Evolutionary conservation across 2,329 filamentous ascomycete genomes (phyloP), one percentile per base, ranked within the genome.

Genomic region (Colletotrichum magnum): DNA sequence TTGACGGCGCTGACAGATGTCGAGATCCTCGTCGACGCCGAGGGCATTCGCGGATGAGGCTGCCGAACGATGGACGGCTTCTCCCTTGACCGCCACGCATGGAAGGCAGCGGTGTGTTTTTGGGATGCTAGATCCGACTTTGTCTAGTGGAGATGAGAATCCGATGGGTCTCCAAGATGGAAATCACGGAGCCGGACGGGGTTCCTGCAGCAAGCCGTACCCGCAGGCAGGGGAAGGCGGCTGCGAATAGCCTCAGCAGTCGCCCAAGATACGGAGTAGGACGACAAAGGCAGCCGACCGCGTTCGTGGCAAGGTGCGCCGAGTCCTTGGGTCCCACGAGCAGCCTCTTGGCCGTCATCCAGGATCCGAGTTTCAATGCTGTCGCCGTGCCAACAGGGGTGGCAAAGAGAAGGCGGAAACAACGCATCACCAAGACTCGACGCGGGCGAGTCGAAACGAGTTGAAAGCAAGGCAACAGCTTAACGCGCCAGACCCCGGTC

Each of bases 381-480:
- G 67, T 69, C 67, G 56, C 67, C 63, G 58, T 60, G 62, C 50
- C 67, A 69, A 67, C 67, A 59, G 26, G 56, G 58, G 51, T 26
- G 61, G 48, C 53, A 50, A 58, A 68, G 32, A 54, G 50, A 48
- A 43, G 57, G n/a, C 32, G 43, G 57, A n/a, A 51, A 66, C 56
- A 66, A 57, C 66, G 66, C 66, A 69, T 69, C 66, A 66, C 66
- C 66, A 61, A 66, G 66, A 69, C 50, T 64, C 60, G 21, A 50
- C 24, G 50, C 32, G 18, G 54, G 51, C 60, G 60, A 68, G 47
- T 64, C 52, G 28, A 65, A n/a, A 47, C 32, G 32, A 10, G 32
- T 10, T 36, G 28, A 39, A 69, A 69, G 53, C 62, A 66, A 61
- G 62, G 66, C 58, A 66, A 41, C 54, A 56, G n/a, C 32, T 24